Evolutionary conservation across 352 stramenopile species (phyloP), one percentile per base, ranked within the genome.

Genomic region (Thalassiosira exigua): DNA sequence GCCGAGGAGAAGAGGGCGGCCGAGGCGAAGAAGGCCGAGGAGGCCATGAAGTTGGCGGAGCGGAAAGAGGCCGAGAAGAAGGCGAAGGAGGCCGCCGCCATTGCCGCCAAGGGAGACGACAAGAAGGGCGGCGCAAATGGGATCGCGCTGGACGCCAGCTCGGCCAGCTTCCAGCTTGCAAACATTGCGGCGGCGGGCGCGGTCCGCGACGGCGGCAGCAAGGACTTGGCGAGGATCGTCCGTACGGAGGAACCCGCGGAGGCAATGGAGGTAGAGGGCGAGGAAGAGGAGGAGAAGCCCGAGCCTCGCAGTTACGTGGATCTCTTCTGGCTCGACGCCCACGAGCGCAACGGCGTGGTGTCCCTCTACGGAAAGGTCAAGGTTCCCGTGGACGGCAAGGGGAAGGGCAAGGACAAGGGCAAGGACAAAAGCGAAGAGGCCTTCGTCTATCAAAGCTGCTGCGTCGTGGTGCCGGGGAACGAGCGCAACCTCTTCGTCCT

Each of bases 341-440:
- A 96, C 19, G 98, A 99, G 92, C 93, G 97, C 22, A 94, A 97
- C 22, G 97, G 98, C 12, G 96, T 96, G 53, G 92, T 99, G 53
- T 98, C 98, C 80, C 72, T 99, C 3, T 99, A 99, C 70, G 98
- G 97, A 44, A 99, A 98, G 84, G 96, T 98, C n/a, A 54, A 70
- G 26, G 85, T 93, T 29, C 54, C 79, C 9, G 54, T 33, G 11
- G 27, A 73, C 17, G 32, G 36, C 39, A 80, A 69, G 24, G 61
- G 77, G 32, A 60, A 86, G 32, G 53, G 75, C 24, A n/a, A n/a
- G n/a, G n/a, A n/a, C n/a, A n/a, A n/a, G n/a, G n/a, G n/a, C n/a
- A n/a, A n/a, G 32, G 87, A 82, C 0, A 72, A 89, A 5, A 81
- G 85, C 11, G 5, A 59, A n/a, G 11, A 65, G 19, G 22, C 44